Percentiles rank a stretch among this genome's conserved stretches.
These are phyloP conservation scores for Prunus armeniaca DNA, from an alignment of 306 rosid species.

Conservation along the genomic window DNA sequence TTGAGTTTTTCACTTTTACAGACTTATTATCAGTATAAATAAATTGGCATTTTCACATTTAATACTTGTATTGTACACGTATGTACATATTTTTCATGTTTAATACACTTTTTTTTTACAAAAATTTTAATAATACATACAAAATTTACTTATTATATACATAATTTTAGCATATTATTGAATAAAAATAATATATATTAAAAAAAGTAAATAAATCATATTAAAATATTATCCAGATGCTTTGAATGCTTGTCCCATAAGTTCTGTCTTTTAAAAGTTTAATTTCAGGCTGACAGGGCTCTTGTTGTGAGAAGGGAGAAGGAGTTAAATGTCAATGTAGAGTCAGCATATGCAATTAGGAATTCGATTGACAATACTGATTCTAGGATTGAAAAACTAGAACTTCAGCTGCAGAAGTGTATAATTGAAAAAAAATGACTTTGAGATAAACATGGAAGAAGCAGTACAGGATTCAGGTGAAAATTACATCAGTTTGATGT, in stretches of 20 bases:
- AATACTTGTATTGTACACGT: too few species aligned
- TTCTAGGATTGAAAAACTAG: constrained; percentile 65
- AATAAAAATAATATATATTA: too few species aligned
- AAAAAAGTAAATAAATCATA: too few species aligned
- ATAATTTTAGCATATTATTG: too few species aligned
- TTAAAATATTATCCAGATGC: too few species aligned
- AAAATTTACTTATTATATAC: too few species aligned
- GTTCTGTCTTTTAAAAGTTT: constrained; percentile 13
- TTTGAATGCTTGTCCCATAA: constrained; percentile 8
- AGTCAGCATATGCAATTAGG: constrained; percentile 60
- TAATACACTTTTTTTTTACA: too few species aligned
- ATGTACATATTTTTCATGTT: too few species aligned
- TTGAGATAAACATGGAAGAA: constrained; percentile 81
- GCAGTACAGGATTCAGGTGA: constrained; percentile 21
- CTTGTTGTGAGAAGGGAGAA: constrained; percentile 72
- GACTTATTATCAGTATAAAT: too few species aligned
- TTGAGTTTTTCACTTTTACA: too few species aligned
- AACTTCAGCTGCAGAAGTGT: constrained; percentile 71
- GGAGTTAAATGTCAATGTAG: constrained; percentile 61
- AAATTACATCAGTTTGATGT: constrained; percentile 17
- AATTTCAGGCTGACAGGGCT: constrained; percentile 69
- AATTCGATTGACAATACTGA: constrained; percentile 50
- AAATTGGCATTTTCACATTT: too few species aligned
- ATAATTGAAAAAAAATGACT: constrained; percentile 65
- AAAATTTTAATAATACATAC: too few species aligned